Evolutionary conservation across 306 rosid genomes (phyloP), one percentile per base, ranked within the genome.

Genomic region (Styphnolobium japonicum): DNA sequence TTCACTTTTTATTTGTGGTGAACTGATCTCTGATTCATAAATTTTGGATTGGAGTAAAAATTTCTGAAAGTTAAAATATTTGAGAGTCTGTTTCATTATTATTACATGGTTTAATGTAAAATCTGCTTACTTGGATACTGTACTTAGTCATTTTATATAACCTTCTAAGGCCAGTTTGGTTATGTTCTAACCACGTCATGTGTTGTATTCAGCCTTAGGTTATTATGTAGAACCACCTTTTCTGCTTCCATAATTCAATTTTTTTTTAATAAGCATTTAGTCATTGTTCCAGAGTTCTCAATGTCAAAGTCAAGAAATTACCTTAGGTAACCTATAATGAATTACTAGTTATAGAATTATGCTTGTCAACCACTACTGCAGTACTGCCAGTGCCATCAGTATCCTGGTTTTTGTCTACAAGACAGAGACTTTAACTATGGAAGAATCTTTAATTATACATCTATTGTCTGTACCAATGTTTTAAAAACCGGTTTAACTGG

Each of bases 21-120:
- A 73, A 73, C 55, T 4, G 27, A 37, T 73, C 29, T 73, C 25
- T 3, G 25, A 68, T 67, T 18, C 39, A 39, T 66, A 77, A n/a
- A 46, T 46, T 46, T 46, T 15, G 9, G n/a, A 49, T 49, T 49
- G 22, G n/a, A 49, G 56, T 27, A 27, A 27, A 27, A 27, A 49
- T 49, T 49, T 49, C 56, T 49, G 23, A 46, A 46, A 49, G 6
- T 49, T 49, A 16, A 23, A 39, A n/a, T 67, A 33, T 66, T 52
- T 77, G 42, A 73, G 10, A 73, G 39, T 55, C 36, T 53, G 25
- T 56, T 67, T 39, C 57, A 53, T 42, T 55, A 77, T 53, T 40
- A 39, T 23, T 19, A 14, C 62, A 14, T 76, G n/a, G 31, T 76
- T 46, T 62, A 75, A 67, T 49, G 21, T 48, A 64, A 63, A 64